These are phyloP conservation scores for Glaciozyma martinii DNA, from an alignment of 768 basidiomycete species.

Conservation along the genomic window DNA sequence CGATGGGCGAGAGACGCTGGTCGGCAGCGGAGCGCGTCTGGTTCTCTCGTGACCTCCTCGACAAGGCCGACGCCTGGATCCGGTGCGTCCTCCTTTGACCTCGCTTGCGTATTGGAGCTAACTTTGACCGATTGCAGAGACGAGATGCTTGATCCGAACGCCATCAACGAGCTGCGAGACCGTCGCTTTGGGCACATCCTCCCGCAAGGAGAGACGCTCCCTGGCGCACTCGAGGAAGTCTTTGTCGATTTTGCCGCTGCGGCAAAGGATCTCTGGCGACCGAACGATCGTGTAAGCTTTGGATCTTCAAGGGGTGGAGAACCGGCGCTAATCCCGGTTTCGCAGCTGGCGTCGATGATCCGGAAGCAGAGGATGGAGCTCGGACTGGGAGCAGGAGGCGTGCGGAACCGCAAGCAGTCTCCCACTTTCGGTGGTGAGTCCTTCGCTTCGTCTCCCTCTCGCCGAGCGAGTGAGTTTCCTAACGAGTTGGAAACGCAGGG, in stretches of 20 bases:
- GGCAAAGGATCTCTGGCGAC: constrained; percentile 25
- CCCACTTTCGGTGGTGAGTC: constrained; percentile 24
- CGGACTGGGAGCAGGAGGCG: constrained; percentile 20
- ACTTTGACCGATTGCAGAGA: no score
- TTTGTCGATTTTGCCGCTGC: constrained; percentile 15
- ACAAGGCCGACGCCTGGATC: constrained; percentile 19
- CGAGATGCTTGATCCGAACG: constrained; percentile 23
- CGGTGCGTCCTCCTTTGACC: neutral
- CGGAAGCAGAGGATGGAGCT: constrained; percentile 26
- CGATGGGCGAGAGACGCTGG: constrained; percentile 16
- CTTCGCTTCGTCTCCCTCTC: neutral
- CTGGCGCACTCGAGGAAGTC: constrained; percentile 16
- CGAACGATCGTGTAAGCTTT: constrained; percentile 19
- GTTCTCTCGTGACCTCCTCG: constrained; percentile 5
- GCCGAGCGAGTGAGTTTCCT: neutral
- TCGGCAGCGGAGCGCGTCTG: constrained; percentile 20
- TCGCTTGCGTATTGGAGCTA: no score
- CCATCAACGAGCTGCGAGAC: constrained; percentile 3
- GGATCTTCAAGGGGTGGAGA: neutral
- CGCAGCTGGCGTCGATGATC: constrained; percentile 15
- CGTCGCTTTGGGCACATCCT: constrained; percentile 6
- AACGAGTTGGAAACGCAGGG: neutral
- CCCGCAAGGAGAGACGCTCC: constrained; percentile 24
- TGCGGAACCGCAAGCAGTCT: constrained; percentile 27
- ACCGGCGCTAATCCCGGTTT: neutral